Evolutionary conservation across 202 grass and related monocot species (phyloP).

Genomic region (Schoenoplectus tabernaemontani): DNA sequence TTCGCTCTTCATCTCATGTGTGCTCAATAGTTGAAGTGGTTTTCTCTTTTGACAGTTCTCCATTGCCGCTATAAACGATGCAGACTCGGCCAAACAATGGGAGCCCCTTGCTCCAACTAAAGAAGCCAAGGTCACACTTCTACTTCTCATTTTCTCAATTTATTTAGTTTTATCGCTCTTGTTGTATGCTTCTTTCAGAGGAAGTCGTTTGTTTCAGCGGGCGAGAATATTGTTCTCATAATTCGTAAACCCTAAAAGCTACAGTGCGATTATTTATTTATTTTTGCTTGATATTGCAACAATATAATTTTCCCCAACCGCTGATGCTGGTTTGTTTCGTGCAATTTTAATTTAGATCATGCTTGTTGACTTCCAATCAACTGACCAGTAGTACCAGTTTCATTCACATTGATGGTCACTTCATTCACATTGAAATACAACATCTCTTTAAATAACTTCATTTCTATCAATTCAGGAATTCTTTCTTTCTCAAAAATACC

Average conservation of each 20-base stretch:
- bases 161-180: neutral
- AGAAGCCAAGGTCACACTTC: constrained; percentile 65
- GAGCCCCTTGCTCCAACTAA: constrained; percentile 93
- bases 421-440: no score
- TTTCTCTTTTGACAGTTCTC: constrained; percentile 66
- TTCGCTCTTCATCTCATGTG: neutral
- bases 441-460: constrained; percentile 17
- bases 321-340: neutral
- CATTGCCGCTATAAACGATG: constrained; percentile 91
- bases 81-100: constrained; percentile 60
- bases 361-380: neutral
- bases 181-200: neutral
- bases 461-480: constrained; percentile 72
- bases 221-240: neutral
- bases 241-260: neutral
- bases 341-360: neutral
- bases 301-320: neutral
- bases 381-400: neutral
- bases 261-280: no score
- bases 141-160: neutral
- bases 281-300: neutral
- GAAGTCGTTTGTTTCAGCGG: neutral
- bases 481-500: constrained; percentile 88
- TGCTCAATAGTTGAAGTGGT: neutral
- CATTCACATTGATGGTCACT: no score